phyloP scores from a whole-genome alignment of 257 asterid species.

The Solanum microdontum region DNA sequence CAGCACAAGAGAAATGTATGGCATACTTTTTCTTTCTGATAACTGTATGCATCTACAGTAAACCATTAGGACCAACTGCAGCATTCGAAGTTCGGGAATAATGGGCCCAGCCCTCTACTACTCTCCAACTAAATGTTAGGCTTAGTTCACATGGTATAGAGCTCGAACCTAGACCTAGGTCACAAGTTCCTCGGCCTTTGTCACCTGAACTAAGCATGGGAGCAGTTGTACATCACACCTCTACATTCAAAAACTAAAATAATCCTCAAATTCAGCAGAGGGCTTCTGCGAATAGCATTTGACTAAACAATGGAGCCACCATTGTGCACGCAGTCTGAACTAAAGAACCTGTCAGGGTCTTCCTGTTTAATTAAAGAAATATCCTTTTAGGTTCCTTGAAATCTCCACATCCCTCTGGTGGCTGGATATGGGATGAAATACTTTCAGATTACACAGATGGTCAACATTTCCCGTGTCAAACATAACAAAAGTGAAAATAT shows the following conservation, averaged over 20 bases:
- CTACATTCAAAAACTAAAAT: not conserved
- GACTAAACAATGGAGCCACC: not conserved
- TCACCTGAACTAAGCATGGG: not conserved
- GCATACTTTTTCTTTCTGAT: not conserved
- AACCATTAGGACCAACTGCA: not conserved
- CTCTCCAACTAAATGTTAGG: not conserved
- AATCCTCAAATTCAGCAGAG: not conserved
- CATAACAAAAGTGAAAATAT: not conserved
- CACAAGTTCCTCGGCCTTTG: not conserved
- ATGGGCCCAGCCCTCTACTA: not conserved
- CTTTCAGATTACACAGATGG: not conserved
- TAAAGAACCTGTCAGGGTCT: not conserved
- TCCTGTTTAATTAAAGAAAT: not conserved
- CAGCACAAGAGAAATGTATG: not conserved
- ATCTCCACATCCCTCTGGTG: not conserved
- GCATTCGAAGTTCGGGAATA: not conserved
- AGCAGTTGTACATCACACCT: not conserved
- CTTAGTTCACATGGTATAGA: not conserved
- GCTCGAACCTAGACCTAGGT: not conserved
- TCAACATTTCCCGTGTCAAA: not conserved
- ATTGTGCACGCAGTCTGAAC: not conserved
- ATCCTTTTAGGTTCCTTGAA: not conserved
- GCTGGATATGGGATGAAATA: not conserved
- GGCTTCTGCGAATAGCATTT: not conserved
- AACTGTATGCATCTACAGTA: not conserved